phyloP scores from a whole-genome alignment of 164 flowering plant species.

The Brasenia schreberi region DNA sequence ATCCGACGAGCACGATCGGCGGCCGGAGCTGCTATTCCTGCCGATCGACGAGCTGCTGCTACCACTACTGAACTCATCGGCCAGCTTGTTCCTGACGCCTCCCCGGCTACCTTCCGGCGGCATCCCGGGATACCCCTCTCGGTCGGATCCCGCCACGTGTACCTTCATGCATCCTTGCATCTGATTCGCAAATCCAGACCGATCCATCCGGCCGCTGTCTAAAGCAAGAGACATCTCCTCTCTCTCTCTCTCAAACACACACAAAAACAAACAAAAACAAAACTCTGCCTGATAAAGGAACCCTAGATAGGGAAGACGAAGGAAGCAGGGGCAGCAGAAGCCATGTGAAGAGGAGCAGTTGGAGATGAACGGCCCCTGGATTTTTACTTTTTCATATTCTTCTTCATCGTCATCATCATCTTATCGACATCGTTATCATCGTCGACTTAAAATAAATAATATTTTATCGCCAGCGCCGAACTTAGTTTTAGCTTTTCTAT shows the following conservation, averaged over 20 bases:
- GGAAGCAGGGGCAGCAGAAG: too few species aligned
- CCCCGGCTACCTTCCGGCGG: not conserved
- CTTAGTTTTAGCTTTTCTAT: too few species aligned
- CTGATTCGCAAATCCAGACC: constrained; percentile 16
- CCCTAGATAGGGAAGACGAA: too few species aligned
- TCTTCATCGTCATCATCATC: too few species aligned
- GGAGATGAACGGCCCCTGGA: too few species aligned
- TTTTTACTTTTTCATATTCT: too few species aligned
- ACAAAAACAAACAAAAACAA: not conserved
- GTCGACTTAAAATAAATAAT: too few species aligned
- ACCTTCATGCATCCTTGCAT: constrained; percentile 11
- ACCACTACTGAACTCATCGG: constrained; percentile 1
- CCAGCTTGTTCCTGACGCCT: not conserved
- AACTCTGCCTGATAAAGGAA: too few species aligned
- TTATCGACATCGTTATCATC: too few species aligned
- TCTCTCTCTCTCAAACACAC: not conserved
- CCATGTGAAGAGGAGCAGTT: too few species aligned
- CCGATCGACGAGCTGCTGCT: constrained; percentile 47
- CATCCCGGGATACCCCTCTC: constrained; percentile 1
- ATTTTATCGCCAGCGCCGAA: too few species aligned
- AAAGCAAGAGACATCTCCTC: not conserved
- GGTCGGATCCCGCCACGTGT: constrained; percentile 14
- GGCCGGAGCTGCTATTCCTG: constrained; percentile 31
- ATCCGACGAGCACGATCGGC: constrained; percentile 12
- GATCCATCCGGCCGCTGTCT: constrained; percentile 10